phyloP scores from a whole-genome alignment of 768 basidiomycete species.

The Leccinum uliginosum region DNA sequence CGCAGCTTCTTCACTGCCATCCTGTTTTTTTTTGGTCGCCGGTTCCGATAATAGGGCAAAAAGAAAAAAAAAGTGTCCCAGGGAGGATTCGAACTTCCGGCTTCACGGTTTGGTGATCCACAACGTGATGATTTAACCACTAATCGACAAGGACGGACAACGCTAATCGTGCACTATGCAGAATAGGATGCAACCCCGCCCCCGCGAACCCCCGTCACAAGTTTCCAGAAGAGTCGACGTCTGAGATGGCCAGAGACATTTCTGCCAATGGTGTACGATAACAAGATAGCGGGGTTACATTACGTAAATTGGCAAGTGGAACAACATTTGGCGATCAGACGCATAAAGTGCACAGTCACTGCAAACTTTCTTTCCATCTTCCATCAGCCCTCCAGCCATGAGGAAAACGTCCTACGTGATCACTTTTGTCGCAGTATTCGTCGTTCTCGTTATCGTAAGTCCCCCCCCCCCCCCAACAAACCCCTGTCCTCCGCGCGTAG shows the following conservation, averaged over 20 bases:
- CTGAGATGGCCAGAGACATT: constrained; percentile 12
- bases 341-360: neutral
- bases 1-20: neutral
- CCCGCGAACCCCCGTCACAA: neutral
- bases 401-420: constrained; percentile 66
- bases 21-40: neutral
- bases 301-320: constrained; percentile 3
- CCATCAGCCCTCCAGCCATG: constrained; percentile 36
- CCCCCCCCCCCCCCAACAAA: too few species aligned
- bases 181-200: neutral
- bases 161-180: accelerated
- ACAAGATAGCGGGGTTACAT: neutral
- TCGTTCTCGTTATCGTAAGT: constrained; percentile 52
- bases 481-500: neutral
- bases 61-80: constrained; percentile 25
- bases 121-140: constrained; percentile 44
- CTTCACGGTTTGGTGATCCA: constrained; percentile 35
- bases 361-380: neutral
- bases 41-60: constrained; percentile 6
- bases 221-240: neutral
- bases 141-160: constrained; percentile 37
- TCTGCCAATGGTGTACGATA: constrained; percentile 25
- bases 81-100: constrained; percentile 40
- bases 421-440: constrained; percentile 52
- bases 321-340: neutral